Evolutionary conservation across 2,329 filamentous ascomycete species (phyloP), one percentile per base, ranked within the genome.

Genomic region (Botryosphaeria dothidea): DNA sequence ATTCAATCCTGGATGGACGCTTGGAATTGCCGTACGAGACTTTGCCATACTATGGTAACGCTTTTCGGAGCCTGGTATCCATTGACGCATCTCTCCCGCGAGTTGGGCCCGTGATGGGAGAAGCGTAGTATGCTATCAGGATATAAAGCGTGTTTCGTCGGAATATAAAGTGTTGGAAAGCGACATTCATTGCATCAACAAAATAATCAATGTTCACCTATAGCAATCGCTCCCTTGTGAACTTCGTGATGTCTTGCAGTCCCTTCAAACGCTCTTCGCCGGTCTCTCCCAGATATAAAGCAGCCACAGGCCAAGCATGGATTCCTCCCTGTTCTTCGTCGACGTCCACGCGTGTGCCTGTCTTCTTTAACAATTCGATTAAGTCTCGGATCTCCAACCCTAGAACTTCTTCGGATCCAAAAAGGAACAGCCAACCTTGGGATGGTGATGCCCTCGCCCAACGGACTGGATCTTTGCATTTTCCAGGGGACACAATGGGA

Each of bases 241-340:
- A 27, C 7, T 34, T 60, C 4, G 56, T 34, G 62, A 84, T 80
- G 46, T 78, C 74, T 58, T 76, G 75, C 56, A 86, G 65, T 3
- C 84, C 84, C 66, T 79, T 76, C 60, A 83, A 70, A 60, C 84
- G 72, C 66, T 82, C 80, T 7, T 79, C 75, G 60, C 76, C 77
- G 6, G 75, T 79, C 64, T 81, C 79, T 7, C 82, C 82, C 23
- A 88, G 71, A 72, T 87, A 88, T 19, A 88, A 72, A 67, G 81
- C 81, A 9, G 89, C 90, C 21, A 96, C 89, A 0, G 92, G 91
- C 92, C 92, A 96, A 11, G 89, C 92, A 76, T 96, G 92, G 65
- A 95, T 88, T 2, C 87, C 88, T 15, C 86, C 89, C 29, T 82
- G 78, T 69, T 91, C 87, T 71, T 87, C 86, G 70, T 85, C 81